phyloP scores from a whole-genome alignment of 75 land plant genomes.

The Isoetes taiwanensis region DNA sequence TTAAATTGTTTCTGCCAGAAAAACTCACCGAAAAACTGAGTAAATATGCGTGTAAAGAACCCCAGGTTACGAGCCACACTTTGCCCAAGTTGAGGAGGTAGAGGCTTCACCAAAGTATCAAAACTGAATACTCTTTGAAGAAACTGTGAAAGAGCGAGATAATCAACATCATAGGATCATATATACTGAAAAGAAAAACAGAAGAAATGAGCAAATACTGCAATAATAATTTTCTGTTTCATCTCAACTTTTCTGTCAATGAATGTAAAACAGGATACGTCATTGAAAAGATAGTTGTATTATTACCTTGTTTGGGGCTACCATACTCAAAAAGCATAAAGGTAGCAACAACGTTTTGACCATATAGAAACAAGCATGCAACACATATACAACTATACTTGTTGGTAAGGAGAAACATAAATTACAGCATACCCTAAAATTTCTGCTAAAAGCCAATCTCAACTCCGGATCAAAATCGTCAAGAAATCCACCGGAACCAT shows the following conservation, averaged over 20 bases:
- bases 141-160: slow-evolving; percentile 40
- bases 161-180: neutral
- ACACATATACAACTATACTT: too few relatives aligned
- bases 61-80: slow-evolving; percentile 71
- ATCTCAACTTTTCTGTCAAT: neutral
- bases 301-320: too few relatives aligned
- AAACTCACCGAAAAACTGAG: slow-evolving; percentile 86
- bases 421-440: slow-evolving; percentile 44
- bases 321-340: too few relatives aligned
- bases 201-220: neutral
- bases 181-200: neutral
- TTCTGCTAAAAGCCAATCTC: slow-evolving; percentile 66
- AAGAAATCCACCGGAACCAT: slow-evolving; percentile 14
- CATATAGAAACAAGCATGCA: too few relatives aligned
- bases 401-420: too few relatives aligned
- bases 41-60: slow-evolving; percentile 88
- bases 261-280: neutral
- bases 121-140: slow-evolving; percentile 63
- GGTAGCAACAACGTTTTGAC: too few relatives aligned
- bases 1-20: too few relatives aligned
- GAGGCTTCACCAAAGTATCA: slow-evolving; percentile 79
- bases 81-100: slow-evolving; percentile 65
- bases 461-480: slow-evolving; percentile 60
- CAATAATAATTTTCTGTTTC: neutral
- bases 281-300: too few relatives aligned